A percentile compares a stretch with the other conserved stretches of the same genome.
These are phyloP conservation scores for Tinospora cordifolia DNA, from an alignment of 164 flowering plant species.

Conservation along the genomic window DNA sequence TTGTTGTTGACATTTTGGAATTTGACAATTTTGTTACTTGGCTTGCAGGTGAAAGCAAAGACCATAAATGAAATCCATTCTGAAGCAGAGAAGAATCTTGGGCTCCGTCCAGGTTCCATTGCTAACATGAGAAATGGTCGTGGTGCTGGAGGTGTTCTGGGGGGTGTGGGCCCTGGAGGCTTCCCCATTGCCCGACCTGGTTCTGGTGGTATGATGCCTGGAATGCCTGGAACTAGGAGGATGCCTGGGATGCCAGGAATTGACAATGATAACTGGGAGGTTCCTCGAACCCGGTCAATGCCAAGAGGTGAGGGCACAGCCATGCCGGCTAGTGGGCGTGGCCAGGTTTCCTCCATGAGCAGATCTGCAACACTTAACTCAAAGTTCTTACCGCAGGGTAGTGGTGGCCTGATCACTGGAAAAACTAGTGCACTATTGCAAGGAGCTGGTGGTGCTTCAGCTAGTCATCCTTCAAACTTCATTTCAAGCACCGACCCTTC, in stretches of 20 bases:
- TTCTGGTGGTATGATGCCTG: conserved; percentile 94
- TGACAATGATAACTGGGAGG: conserved; percentile 87
- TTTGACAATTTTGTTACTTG: background rate
- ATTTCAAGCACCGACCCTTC: conserved; percentile 28
- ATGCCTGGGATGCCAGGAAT: conserved; percentile 92
- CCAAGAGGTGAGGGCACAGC: conserved; percentile 38
- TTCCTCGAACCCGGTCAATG: conserved; percentile 54
- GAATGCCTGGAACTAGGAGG: conserved; percentile 88
- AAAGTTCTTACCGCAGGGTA: conserved; percentile 71
- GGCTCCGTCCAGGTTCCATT: conserved; percentile 85
- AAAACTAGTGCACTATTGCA: conserved; percentile 67
- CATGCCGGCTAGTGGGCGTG: conserved; percentile 35
- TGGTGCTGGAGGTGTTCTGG: conserved; percentile 35
- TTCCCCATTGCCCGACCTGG: conserved; percentile 68
- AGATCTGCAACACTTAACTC: conserved; percentile 44
- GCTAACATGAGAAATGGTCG: conserved; percentile 69
- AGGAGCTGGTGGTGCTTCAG: conserved; percentile 37
- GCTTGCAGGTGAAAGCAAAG: conserved; percentile 72
- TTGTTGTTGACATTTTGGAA: background rate
- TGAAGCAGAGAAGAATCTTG: conserved; percentile 86
- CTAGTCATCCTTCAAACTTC: conserved; percentile 17
- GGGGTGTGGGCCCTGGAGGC: conserved; percentile 49
- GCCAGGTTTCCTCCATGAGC: conserved; percentile 32
- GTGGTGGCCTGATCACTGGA: conserved; percentile 53
- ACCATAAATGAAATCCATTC: conserved; percentile 89